Evolutionary conservation across 805 yeast genomes (phyloP).

Genomic region (Lipomyces starkeyi): DNA sequence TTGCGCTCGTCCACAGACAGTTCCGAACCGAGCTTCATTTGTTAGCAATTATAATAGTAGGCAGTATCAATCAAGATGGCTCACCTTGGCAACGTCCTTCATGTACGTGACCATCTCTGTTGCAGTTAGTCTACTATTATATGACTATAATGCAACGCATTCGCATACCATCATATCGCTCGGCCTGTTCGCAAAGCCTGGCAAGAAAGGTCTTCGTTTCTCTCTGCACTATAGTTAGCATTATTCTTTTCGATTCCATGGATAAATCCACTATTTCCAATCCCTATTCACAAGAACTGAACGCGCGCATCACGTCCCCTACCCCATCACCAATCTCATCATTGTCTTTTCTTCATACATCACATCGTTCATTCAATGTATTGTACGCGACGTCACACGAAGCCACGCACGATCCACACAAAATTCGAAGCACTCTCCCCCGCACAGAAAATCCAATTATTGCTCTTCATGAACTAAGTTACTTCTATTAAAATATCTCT

Average conservation of each 20-base stretch:
- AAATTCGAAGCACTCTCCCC: not conserved
- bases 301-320: not conserved
- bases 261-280: not conserved
- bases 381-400: not conserved
- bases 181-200: slow-evolving; percentile 99
- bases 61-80: not conserved
- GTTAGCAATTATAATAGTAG: not conserved
- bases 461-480: no score
- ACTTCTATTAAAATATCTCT: no score
- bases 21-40: slow-evolving; percentile 56
- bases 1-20: slow-evolving; percentile 98
- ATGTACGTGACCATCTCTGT: slow-evolving; percentile 97
- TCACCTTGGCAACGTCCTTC: slow-evolving; percentile 67
- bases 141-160: slow-evolving; percentile 5
- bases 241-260: not conserved
- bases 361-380: not conserved
- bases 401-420: not conserved
- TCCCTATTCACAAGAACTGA: not conserved
- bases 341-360: not conserved
- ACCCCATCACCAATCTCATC: not conserved
- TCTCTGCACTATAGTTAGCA: slow-evolving; percentile 48
- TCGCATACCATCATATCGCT: slow-evolving; percentile 77
- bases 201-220: slow-evolving; percentile 98
- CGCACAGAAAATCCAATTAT: not conserved
- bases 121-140: slow-evolving; percentile 1